Base-by-base conservation (phyloP, 108 stramenopile genomes). In the Skeletonema menzelii region DNA sequence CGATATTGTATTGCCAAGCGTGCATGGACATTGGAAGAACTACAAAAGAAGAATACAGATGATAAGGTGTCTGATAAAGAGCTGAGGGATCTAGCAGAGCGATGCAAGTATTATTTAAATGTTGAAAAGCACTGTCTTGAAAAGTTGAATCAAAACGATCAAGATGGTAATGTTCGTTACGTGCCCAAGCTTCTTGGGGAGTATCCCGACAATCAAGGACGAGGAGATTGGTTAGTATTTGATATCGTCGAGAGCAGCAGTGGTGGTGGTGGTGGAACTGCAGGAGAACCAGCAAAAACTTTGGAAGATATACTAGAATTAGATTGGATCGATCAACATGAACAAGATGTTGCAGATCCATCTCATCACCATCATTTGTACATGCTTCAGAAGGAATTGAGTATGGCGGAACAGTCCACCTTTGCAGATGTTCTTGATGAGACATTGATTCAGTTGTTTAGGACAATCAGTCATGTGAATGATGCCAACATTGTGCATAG, bases 111-210 rank as follows among this genome's bases (percentile, higher is more conserved):
- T 59, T 93, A 91, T 77, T 85, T 84, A 77, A 60, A 89, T 19
- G 88, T 88, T 13, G 92, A 93, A 82, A 34, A 74, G 7, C 90
- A 93, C 64, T 87, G 86, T 64, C 86, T 89, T 64, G 44, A 65
- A 20, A 88, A 89, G 66, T 59, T 93, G 56, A 56, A 70, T 35
- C 26, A 64, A 19, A 15, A 22, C 81, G 49, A 44, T 8, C 27
- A 59, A 27, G 44, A 14, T 28, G 46, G 0, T 27, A 53, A 30
- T 56, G 20, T 24, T 15, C 49, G 32, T 14, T 65, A 70, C 6
- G 30, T 67, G 26, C 88, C 90, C 67, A 44, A 53, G n/a, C 75
- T 73, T 42, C 56, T 75, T 3, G 84, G 85, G 28, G 56, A 63
- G 13, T 69, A 53, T 53, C 22, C 49, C 22, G 22, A 49, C 20